Evolutionary conservation across 2,329 filamentous ascomycete species (phyloP).

Genomic region (Talaromyces sp.): DNA sequence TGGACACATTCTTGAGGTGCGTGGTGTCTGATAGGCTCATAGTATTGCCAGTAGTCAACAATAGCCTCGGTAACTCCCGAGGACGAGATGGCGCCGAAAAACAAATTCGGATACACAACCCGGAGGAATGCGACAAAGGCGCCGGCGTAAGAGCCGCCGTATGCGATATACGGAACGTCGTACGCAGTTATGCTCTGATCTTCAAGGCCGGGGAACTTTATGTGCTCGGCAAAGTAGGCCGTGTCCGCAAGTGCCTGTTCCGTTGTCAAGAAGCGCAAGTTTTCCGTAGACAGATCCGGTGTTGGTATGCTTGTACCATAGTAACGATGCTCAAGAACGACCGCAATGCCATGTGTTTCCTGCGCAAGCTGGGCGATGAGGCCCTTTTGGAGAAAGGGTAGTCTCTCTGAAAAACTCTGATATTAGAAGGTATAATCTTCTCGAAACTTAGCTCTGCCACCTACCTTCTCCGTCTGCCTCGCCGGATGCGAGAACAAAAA

Average conservation of each 20-base stretch:
- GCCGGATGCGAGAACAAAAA: constrained; percentile 69
- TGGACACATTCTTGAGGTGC: constrained; percentile 58
- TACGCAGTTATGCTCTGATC: constrained; percentile 60
- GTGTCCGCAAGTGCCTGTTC: constrained; percentile 77
- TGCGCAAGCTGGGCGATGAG: constrained; percentile 65
- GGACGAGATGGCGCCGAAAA: constrained; percentile 72
- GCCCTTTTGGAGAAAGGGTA: constrained; percentile 71
- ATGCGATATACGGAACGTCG: constrained; percentile 66
- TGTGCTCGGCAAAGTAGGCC: constrained; percentile 70
- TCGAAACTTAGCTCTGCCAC: constrained; percentile 1
- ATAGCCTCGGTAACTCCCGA: constrained; percentile 75
- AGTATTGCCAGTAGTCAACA: constrained; percentile 67
- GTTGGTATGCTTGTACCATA: constrained; percentile 72
- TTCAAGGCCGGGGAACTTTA: constrained; percentile 65
- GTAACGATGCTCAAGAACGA: constrained; percentile 82
- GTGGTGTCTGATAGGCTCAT: constrained; percentile 51
- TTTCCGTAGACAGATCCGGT: constrained; percentile 60
- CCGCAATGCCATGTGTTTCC: constrained; percentile 67
- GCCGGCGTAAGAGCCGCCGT: constrained; percentile 80
- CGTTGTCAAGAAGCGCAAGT: constrained; percentile 73
- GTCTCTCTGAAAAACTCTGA: constrained; percentile 42
- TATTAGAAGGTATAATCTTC: not conserved
- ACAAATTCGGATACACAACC: constrained; percentile 69
- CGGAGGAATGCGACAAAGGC: constrained; percentile 72
- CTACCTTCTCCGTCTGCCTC: constrained; percentile 52